Base-by-base conservation (phyloP, 2,329 filamentous ascomycete genomes). In the Dendryphion nanum region DNA sequence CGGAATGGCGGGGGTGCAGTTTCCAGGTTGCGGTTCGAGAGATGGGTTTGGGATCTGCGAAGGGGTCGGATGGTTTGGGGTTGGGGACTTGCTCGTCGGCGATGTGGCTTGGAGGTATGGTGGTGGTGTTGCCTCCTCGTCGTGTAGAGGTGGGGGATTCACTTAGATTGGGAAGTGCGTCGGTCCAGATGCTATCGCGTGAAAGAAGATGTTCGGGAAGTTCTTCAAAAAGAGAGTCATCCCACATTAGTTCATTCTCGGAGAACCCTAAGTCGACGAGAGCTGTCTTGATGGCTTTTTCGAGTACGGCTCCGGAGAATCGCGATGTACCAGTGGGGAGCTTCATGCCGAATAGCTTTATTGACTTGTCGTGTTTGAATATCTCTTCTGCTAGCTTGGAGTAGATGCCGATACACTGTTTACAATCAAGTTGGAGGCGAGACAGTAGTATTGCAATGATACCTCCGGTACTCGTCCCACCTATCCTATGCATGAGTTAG, bases 381-480 rank as follows among this genome's bases (percentile, higher is more conserved):
- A 67, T 67, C 14, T 67, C 38, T 32, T 64, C 50, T 2, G 63
- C 60, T 2, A 67, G 44, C 30, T 57, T 59, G 13, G 55, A 48
- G 40, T 68, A 68, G n/a, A 67, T 64, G 6, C 37, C 28, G 21
- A 68, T 62, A 31, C 64, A 67, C 36, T 64, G 44, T 26, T 61
- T 61, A 44, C 61, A 64, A 33, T 66, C 55, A 13, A 67, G 54
- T 13, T 55, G 51, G 18, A 68, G 47, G 2, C 65, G 54, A n/a
- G 64, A 66, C 2, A 68, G 58, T 12, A 68, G 50, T 6, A 68
- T 59, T 6, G 64, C 64, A 30, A 68, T 68, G 33, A 68, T 67
- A 2, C 65, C 65, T 6, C 65, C 65, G 1, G 65, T 68, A 8
- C 61, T 66, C 8, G 65, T 67, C 2, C 65, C 65, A 7, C 63